Evolutionary conservation across 768 basidiomycete species (phyloP), one percentile per base, ranked within the genome.

Genomic region (Phanerochaete carnosa): DNA sequence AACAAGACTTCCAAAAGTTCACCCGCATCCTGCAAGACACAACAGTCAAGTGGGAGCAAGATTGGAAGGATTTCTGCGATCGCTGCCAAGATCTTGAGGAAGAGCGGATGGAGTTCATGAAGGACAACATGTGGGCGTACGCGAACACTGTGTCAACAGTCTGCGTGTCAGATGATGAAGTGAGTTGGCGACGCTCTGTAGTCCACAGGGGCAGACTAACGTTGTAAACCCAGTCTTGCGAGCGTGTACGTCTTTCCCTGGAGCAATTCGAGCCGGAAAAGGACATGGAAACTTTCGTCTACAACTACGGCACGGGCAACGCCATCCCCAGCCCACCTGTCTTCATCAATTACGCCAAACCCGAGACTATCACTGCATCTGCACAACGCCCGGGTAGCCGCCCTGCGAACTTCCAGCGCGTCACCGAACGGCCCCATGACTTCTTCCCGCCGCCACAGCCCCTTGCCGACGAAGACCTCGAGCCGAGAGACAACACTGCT

Each of bases 131-230:
- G 74, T 99, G 97, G 96, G 84, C 86, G 7, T 98, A 93, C 72
- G 95, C 97, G 0, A 99, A 99, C 72, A 89, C 90, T 0, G 88
- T 97, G n/a, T 97, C 95, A 15, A 92, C 90, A 12, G 91, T 95
- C 15, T 98, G 97, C 66, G 95, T 99, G 19, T 78, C 87, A 12
- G 97, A 98, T 70, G 97, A 99, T 67, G 94, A 96, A 85, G 93
- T 94, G 82, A 77, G 58, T 61, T 9, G 30, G 19, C 30, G 2
- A 7, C 50, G 33, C 45, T n/a, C 16, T 28, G 9, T 22, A 25
- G 1, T 8, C 26, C 28, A 25, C 6, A 5, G 25, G 3, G 12
- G n/a, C 8, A 12, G 11, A 15, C 26, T 55, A 23, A 28, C 28
- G 12, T 23, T 15, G n/a, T 32, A 13, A 7, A 9, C 9, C 7